Evolutionary conservation across 768 basidiomycete genomes (phyloP).

Genomic region (Boletus pseudo-olivaceus): DNA sequence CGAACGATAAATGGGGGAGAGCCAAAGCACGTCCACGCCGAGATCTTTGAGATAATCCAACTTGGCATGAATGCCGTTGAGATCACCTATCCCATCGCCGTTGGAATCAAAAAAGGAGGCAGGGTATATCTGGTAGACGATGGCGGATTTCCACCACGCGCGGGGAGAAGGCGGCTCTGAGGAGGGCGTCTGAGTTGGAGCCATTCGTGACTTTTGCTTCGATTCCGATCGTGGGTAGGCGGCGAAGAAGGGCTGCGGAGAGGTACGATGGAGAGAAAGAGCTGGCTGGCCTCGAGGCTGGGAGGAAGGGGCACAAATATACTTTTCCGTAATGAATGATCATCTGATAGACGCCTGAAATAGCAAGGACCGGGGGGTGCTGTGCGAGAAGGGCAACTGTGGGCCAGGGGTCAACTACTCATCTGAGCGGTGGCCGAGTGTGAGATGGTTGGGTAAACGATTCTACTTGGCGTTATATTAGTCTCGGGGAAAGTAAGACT

Average conservation of each 20-base stretch:
- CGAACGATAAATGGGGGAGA: slow-evolving; percentile 57
- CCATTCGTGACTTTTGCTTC: slow-evolving; percentile 5
- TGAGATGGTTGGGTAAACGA: too few relatives aligned
- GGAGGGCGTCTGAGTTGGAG: neutral
- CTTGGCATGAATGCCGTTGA: slow-evolving; percentile 61
- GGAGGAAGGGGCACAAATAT: slow-evolving; percentile 6
- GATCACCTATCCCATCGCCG: slow-evolving; percentile 66
- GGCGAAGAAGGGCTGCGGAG: slow-evolving; percentile 15
- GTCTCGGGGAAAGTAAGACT: slow-evolving; percentile 12
- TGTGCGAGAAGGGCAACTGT: slow-evolving; percentile 3
- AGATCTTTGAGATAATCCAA: slow-evolving; percentile 67
- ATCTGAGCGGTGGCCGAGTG: too few relatives aligned
- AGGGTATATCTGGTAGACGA: slow-evolving; percentile 70
- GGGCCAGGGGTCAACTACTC: too few relatives aligned
- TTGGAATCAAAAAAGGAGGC: slow-evolving; percentile 70
- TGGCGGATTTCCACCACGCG: slow-evolving; percentile 57
- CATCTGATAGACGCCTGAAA: slow-evolving; percentile 13
- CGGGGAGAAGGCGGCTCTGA: slow-evolving; percentile 23
- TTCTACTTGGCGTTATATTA: too few relatives aligned
- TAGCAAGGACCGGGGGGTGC: neutral
- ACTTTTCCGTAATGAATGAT: slow-evolving; percentile 5
- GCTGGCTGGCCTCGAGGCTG: slow-evolving; percentile 17
- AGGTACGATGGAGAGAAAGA: slow-evolving; percentile 8
- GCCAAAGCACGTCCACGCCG: slow-evolving; percentile 67
- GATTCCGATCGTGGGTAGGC: neutral